Evolutionary conservation across 805 yeast genomes (phyloP).

Genomic region (Saturnispora hagleri): DNA sequence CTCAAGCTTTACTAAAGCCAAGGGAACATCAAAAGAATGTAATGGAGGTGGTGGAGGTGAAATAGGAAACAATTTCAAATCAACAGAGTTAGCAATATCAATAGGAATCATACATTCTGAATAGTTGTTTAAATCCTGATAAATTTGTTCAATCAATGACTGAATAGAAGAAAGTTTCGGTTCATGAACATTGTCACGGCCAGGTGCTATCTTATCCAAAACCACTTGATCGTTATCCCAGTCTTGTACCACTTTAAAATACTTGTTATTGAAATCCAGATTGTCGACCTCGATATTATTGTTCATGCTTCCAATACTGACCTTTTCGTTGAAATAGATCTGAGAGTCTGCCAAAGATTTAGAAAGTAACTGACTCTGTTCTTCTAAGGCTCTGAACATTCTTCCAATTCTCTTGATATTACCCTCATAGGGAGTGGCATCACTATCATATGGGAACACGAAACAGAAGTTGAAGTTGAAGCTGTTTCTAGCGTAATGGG

Average conservation of each 20-base stretch:
- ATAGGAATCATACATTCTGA: slow-evolving; percentile 94
- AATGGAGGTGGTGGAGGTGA: slow-evolving; percentile 71
- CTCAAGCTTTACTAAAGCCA: slow-evolving; percentile 70
- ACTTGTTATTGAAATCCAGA: slow-evolving; percentile 16
- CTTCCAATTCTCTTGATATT: slow-evolving; percentile 76
- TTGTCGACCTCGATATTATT: slow-evolving; percentile 2
- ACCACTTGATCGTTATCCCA: slow-evolving; percentile 22
- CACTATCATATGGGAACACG: slow-evolving; percentile 76
- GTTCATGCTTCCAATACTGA: not conserved
- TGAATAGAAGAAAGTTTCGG: slow-evolving; percentile 44
- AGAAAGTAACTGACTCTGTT: slow-evolving; percentile 73
- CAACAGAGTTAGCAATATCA: slow-evolving; percentile 81
- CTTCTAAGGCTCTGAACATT: slow-evolving; percentile 85
- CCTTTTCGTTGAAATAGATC: slow-evolving; percentile 31
- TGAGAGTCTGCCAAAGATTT: slow-evolving; percentile 36
- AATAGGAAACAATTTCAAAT: slow-evolving; percentile 90
- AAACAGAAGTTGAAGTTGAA: slow-evolving; percentile 91
- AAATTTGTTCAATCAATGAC: slow-evolving; percentile 79
- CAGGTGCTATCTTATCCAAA: slow-evolving; percentile 16
- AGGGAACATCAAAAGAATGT: slow-evolving; percentile 80
- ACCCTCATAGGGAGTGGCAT: slow-evolving; percentile 78
- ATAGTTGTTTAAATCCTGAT: slow-evolving; percentile 87
- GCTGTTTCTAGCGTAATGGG: slow-evolving; percentile 78
- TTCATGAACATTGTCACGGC: slow-evolving; percentile 17
- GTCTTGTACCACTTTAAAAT: slow-evolving; percentile 26